A percentile compares a stretch with the other conserved stretches of the same genome.
Evolutionary conservation across 257 asterid genomes (phyloP).

Genomic region (Nyctanthes arbortristis): DNA sequence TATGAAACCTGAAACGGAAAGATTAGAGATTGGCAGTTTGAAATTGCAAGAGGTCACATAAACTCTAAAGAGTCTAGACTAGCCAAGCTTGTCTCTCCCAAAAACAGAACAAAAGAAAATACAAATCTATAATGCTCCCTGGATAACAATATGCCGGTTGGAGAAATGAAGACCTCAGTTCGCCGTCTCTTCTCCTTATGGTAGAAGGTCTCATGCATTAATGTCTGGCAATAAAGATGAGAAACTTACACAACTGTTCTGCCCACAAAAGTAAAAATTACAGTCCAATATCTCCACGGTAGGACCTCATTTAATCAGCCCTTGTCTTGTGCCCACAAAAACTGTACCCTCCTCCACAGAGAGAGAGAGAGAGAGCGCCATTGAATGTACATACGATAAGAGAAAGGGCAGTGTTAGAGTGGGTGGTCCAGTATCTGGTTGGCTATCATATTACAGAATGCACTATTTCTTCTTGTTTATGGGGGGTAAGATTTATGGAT

Average conservation of each 20-base stretch:
- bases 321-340: slow-evolving; percentile 14
- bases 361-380: background rate
- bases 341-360: background rate
- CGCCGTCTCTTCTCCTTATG: slow-evolving; percentile 3
- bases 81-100: no score
- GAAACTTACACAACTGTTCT: background rate
- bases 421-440: background rate
- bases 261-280: background rate
- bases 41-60: no score
- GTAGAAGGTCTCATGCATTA: slow-evolving; percentile 14
- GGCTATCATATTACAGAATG: no score
- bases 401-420: background rate
- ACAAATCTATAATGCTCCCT: no score
- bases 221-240: background rate
- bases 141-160: no score
- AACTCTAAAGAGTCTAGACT: no score
- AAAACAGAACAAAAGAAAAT: no score
- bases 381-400: background rate
- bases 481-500: background rate
- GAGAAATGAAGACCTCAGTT: background rate
- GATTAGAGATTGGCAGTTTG: no score
- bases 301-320: slow-evolving; percentile 9
- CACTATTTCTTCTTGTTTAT: background rate
- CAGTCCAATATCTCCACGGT: background rate
- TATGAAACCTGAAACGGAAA: no score